These are phyloP conservation scores for Chrysanthemum seticuspe DNA, from an alignment of 129 eudicot species.

Conservation along the genomic window DNA sequence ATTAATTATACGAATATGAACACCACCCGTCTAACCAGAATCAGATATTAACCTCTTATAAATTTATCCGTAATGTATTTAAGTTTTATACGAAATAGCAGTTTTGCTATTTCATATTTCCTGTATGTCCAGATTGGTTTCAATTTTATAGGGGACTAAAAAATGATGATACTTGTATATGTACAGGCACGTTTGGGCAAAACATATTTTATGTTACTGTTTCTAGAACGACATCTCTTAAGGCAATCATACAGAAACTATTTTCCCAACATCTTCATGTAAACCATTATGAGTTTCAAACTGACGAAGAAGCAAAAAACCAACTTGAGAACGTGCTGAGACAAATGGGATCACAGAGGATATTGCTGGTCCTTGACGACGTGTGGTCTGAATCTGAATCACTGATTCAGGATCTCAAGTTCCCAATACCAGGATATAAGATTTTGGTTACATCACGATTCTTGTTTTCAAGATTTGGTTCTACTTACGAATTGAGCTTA, in stretches of 20 bases:
- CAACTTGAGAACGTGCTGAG: slow-evolving; percentile 33
- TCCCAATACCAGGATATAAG: slow-evolving; percentile 38
- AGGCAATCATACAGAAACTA: slow-evolving; percentile 31
- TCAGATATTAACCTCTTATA: too few relatives aligned
- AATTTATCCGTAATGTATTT: too few relatives aligned
- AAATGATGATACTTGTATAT: background rate
- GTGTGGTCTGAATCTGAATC: slow-evolving; percentile 45
- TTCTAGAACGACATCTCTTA: slow-evolving; percentile 34
- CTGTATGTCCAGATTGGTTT: too few relatives aligned
- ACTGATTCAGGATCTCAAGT: slow-evolving; percentile 33
- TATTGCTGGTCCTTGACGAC: slow-evolving; percentile 55
- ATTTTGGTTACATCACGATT: slow-evolving; percentile 56
- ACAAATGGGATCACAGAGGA: slow-evolving; percentile 24
- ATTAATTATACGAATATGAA: background rate
- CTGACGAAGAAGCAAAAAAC: slow-evolving; percentile 48
- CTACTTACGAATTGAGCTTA: slow-evolving; percentile 31
- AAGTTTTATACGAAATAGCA: background rate
- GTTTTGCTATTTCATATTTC: background rate
- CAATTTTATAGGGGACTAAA: too few relatives aligned
- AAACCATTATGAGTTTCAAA: slow-evolving; percentile 25
- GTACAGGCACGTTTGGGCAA: slow-evolving; percentile 35
- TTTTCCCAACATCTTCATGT: slow-evolving; percentile 26
- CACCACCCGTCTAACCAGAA: too few relatives aligned
- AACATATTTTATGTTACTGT: slow-evolving; percentile 54
- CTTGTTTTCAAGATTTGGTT: slow-evolving; percentile 27